Evolutionary conservation across 139 green algal species (phyloP).

Genomic region (Chlamydomonas eustigma): DNA sequence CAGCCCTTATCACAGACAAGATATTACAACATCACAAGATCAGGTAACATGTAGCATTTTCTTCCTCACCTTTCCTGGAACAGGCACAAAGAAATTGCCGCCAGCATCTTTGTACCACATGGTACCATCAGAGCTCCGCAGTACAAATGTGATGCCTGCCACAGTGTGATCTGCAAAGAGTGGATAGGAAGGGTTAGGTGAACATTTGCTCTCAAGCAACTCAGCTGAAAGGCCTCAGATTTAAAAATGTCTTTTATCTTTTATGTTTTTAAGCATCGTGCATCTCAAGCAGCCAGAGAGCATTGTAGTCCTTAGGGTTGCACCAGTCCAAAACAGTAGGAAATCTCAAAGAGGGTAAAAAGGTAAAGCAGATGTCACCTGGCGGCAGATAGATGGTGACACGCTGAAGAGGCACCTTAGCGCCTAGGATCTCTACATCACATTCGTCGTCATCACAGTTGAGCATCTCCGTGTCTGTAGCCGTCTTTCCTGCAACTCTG

Average conservation of each 20-base stretch:
- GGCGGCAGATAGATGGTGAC: conserved; percentile 54
- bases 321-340: neutral
- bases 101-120: conserved; percentile 81
- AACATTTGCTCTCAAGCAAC: too few species aligned
- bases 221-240: too few species aligned
- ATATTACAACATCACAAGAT: too few species aligned
- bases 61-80: conserved; percentile 50
- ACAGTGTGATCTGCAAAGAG: conserved; percentile 27
- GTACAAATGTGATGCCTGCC: conserved; percentile 63
- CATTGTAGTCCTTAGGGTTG: too few species aligned
- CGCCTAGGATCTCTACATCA: conserved; percentile 44
- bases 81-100: conserved; percentile 74
- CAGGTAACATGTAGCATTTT: too few species aligned
- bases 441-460: conserved; percentile 44
- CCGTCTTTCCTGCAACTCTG: conserved; percentile 27
- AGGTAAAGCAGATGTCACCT: neutral
- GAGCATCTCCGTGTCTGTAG: conserved; percentile 58
- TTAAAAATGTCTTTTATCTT: too few species aligned
- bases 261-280: too few species aligned
- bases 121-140: conserved; percentile 65
- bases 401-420: conserved; percentile 70
- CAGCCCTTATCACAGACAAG: too few species aligned
- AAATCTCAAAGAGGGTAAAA: neutral
- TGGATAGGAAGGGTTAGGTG: neutral
- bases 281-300: too few species aligned